A percentile compares a stretch with the other conserved stretches of the same genome.
These are phyloP conservation scores for Medicago ruthenica DNA, from an alignment of 306 rosid species.

Conservation along the genomic window DNA sequence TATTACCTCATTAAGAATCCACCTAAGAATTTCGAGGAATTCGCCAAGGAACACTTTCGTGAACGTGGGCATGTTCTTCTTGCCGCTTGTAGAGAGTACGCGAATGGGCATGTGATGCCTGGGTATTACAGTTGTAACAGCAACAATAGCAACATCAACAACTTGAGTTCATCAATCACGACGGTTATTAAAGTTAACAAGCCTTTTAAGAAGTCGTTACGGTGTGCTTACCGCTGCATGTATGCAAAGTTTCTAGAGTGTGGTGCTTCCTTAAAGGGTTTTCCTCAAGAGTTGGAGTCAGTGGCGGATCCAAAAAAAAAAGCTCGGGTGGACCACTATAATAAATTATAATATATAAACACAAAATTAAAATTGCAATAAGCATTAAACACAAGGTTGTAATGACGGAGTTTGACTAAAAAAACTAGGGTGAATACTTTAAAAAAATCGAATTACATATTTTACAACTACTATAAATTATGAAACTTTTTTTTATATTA, in stretches of 20 bases:
- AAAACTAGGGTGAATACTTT: no score
- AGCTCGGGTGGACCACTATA: no score
- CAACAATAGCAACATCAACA: not conserved
- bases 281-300: not conserved
- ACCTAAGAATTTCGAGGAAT: not conserved
- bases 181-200: not conserved
- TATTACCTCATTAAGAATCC: not conserved
- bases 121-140: not conserved
- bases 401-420: no score
- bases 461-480: no score
- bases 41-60: not conserved
- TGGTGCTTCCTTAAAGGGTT: conserved; percentile 3
- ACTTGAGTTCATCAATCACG: not conserved
- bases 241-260: not conserved
- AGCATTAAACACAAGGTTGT: no score
- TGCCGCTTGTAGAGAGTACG: not conserved
- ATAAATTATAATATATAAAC: no score
- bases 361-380: no score
- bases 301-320: no score
- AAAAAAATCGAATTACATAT: no score
- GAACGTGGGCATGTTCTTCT: not conserved
- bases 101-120: not conserved
- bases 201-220: not conserved
- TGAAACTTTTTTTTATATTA: no score
- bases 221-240: not conserved